Evolutionary conservation across 2,329 filamentous ascomycete genomes (phyloP), one percentile per base, ranked within the genome.

Genomic region (Penicillium sp.): DNA sequence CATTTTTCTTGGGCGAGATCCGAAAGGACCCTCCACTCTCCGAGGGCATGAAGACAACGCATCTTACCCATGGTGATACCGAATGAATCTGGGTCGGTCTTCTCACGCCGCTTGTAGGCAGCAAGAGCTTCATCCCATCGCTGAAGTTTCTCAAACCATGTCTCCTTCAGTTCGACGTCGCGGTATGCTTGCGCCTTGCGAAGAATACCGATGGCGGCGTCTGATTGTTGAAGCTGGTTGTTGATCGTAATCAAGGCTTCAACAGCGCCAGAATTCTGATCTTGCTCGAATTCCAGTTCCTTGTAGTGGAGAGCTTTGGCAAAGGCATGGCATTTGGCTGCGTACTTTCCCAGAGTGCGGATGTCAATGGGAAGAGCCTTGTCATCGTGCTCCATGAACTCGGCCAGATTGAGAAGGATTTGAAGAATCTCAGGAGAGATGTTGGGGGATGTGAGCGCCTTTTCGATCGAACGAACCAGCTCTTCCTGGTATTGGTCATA

Each of bases 351-450:
- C 8, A 98, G 77, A 7, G 93, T 89, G 33, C 93, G 78, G 50
- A 99, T 96, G 60, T 99, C 94, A 48, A 99, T 98, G 2, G 93
- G 93, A 36, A 99, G 73, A 10, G 94, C 91, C 66, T 98, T 98
- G 64, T 99, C 93, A 56, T 98, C 94, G 59, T 98, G 93, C 63
- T 99, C 93, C 93, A 99, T 99, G 65, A 98, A 99, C 63, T 99
- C 93, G 15, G 93, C 93, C 35, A 99, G 77, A 59, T 98, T 98
- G 33, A 99, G 80, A 18, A 99, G 75, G 34, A 96, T 84, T 45
- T 95, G 91, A 7, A 98, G 74, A 51, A 99, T 84, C 64, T 99
- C 94, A 0, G 94, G 93, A 0, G 93, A 91, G 9, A 98, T 94
- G 54, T 96, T 91, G 36, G 91, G 86, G 3, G 91, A 97, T 39